A percentile compares a stretch with the other conserved stretches of the same genome.
These are phyloP conservation scores for Globisporangium cylindrosporum DNA, from an alignment of 352 stramenopile genomes.

Conservation along the genomic window DNA sequence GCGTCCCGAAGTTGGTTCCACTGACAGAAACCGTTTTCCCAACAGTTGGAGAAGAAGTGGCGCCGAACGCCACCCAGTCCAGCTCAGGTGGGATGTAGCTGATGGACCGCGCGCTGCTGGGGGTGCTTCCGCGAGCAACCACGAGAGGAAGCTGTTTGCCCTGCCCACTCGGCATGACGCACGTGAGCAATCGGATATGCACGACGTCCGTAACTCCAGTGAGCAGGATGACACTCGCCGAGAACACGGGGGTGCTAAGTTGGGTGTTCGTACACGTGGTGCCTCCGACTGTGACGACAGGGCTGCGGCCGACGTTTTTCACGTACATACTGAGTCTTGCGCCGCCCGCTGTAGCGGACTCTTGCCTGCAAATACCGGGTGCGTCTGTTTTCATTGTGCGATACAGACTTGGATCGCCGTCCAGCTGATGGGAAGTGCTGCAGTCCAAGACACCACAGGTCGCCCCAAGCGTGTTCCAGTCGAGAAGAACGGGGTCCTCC, in stretches of 20 bases:
- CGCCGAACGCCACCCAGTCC: slow-evolving; percentile 33
- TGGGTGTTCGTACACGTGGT: slow-evolving; percentile 31
- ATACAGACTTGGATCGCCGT: slow-evolving; percentile 43
- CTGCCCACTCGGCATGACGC: slow-evolving; percentile 43
- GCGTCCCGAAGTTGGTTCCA: slow-evolving; percentile 43
- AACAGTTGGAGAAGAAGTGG: slow-evolving; percentile 29
- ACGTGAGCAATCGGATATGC: slow-evolving; percentile 40
- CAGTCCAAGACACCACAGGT: slow-evolving; percentile 41
- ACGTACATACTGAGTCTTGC: slow-evolving; percentile 47
- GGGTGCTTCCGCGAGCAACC: slow-evolving; percentile 29
- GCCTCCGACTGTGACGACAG: slow-evolving; percentile 29
- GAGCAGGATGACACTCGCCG: slow-evolving; percentile 16
- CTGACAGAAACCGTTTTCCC: slow-evolving; percentile 42
- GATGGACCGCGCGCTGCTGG: slow-evolving; percentile 42
- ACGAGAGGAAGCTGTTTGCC: slow-evolving; percentile 37
- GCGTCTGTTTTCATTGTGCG: slow-evolving; percentile 23
- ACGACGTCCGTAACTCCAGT: slow-evolving; percentile 21
- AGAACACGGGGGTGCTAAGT: slow-evolving; percentile 12
- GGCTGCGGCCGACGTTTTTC: slow-evolving; percentile 51
- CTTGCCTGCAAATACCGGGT: slow-evolving; percentile 28
- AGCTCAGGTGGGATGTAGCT: slow-evolving; percentile 49
- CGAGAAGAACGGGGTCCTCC: slow-evolving; percentile 51
- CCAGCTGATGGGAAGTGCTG: slow-evolving; percentile 43
- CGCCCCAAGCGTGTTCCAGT: slow-evolving; percentile 51
- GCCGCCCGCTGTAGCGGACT: slow-evolving; percentile 39